phyloP scores from a whole-genome alignment of 495 filamentous ascomycete species.

The Ramalina intermedia region DNA sequence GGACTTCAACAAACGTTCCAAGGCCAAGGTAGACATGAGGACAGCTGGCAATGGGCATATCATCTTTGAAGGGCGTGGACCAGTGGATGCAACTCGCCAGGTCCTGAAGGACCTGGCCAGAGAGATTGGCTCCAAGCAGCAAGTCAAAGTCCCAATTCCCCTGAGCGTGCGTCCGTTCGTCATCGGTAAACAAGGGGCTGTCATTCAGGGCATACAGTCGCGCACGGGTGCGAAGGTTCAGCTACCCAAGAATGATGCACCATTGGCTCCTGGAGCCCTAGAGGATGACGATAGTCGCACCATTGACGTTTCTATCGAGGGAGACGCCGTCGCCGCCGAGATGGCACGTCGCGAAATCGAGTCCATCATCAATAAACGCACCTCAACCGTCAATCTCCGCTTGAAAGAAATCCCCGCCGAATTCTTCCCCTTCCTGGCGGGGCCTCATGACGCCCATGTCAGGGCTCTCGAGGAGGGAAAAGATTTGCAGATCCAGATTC shows the following conservation, averaged over 20 bases:
- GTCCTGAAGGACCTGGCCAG: constrained; percentile 74
- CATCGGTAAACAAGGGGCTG: constrained; percentile 82
- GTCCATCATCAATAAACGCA: constrained; percentile 71
- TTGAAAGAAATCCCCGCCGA: constrained; percentile 75
- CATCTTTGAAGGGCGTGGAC: constrained; percentile 69
- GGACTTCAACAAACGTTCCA: constrained; percentile 78
- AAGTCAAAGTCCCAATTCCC: constrained; percentile 62
- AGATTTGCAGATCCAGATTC: constrained; percentile 61
- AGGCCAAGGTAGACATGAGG: constrained; percentile 66
- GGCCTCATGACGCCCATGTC: constrained; percentile 54
- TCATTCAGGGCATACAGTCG: constrained; percentile 72
- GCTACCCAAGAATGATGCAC: constrained; percentile 63
- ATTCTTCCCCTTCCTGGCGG: constrained; percentile 90
- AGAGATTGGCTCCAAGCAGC: constrained; percentile 74
- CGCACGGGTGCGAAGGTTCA: constrained; percentile 77
- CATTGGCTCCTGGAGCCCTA: constrained; percentile 23
- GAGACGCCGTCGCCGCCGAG: constrained; percentile 69
- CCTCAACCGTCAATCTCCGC: constrained; percentile 54
- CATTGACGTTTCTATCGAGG: constrained; percentile 79
- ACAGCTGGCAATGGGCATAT: constrained; percentile 49
- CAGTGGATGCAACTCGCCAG: constrained; percentile 59
- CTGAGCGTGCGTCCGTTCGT: constrained; percentile 69
- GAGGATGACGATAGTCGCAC: constrained; percentile 66
- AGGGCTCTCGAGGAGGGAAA: constrained; percentile 55
- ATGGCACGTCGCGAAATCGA: constrained; percentile 70